Conservation (phyloP, 2,329 filamentous ascomycete species). For the Xylariomycetidae sp. region DNA sequence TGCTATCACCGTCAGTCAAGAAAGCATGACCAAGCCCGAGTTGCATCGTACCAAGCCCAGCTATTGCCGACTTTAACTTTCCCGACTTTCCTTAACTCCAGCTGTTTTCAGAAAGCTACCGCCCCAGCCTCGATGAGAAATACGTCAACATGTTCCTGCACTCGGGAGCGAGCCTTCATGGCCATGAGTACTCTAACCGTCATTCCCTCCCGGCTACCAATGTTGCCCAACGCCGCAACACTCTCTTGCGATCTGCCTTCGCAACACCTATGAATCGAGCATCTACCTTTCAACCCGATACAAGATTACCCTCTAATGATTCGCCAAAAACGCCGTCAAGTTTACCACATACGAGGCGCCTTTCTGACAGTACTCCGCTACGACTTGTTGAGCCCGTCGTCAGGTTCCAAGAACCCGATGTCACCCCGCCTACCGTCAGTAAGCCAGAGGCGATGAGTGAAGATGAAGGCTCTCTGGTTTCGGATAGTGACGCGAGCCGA, state of each 20-base stretch:
- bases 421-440: slow-evolving; percentile 13
- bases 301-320: slow-evolving; percentile 10
- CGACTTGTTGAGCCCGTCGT: slow-evolving; percentile 13
- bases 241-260: slow-evolving; percentile 24
- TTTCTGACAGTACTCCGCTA: slow-evolving; percentile 3
- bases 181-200: slow-evolving; percentile 51
- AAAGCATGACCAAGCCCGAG: too few species aligned
- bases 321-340: background rate
- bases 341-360: too few species aligned
- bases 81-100: too few species aligned
- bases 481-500: slow-evolving; percentile 44
- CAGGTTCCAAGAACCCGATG: slow-evolving; percentile 19
- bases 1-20: too few species aligned
- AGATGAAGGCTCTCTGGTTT: slow-evolving; percentile 40
- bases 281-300: slow-evolving; percentile 14
- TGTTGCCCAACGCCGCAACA: slow-evolving; percentile 20
- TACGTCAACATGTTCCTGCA: slow-evolving; percentile 64
- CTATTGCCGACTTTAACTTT: too few species aligned
- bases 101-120: too few species aligned
- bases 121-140: too few species aligned
- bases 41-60: too few species aligned
- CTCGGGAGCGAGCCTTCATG: slow-evolving; percentile 54
- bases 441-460: slow-evolving; percentile 37
- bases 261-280: slow-evolving; percentile 19
- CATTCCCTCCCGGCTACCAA: slow-evolving; percentile 28